Evolutionary conservation across 1,284 basidiomycete species (phyloP).

Genomic region (Cutaneotrichosporon sp.): DNA sequence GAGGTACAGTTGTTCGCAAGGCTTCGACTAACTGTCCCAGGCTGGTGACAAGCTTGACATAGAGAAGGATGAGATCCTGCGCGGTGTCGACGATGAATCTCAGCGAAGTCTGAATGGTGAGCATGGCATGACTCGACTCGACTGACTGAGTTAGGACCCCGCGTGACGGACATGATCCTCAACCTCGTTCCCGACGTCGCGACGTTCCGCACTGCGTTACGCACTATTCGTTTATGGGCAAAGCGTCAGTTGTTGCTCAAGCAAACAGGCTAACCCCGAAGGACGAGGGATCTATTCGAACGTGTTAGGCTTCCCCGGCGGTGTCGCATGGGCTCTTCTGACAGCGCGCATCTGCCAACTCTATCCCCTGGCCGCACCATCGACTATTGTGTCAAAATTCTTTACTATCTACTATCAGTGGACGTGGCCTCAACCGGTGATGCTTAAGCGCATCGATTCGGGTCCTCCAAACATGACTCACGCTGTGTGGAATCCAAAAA

Average conservation of each 20-base stretch:
- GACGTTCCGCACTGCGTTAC: slow-evolving; percentile 87
- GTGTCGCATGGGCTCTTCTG: slow-evolving; percentile 97
- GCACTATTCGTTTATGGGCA: slow-evolving; percentile 98
- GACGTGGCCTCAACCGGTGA: slow-evolving; percentile 96
- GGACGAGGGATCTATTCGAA: slow-evolving; percentile 96
- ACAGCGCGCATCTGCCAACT: slow-evolving; percentile 98
- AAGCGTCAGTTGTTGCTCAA: slow-evolving; percentile 59
- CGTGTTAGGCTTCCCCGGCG: slow-evolving; percentile 94
- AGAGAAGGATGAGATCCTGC: slow-evolving; percentile 83
- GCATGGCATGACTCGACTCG: neutral
- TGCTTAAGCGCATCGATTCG: slow-evolving; percentile 93
- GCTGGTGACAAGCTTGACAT: slow-evolving; percentile 86
- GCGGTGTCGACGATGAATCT: slow-evolving; percentile 90
- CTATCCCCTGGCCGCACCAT: slow-evolving; percentile 90
- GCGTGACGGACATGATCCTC: slow-evolving; percentile 94
- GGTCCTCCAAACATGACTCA: slow-evolving; percentile 74
- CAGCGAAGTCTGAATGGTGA: slow-evolving; percentile 88
- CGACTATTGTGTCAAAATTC: slow-evolving; percentile 92
- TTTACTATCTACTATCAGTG: slow-evolving; percentile 97
- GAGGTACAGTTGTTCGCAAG: slow-evolving; percentile 21
- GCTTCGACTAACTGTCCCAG: slow-evolving; percentile 47
- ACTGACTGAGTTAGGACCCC: slow-evolving; percentile 60
- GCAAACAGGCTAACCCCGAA: slow-evolving; percentile 37
- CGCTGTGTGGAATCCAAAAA: slow-evolving; percentile 96
- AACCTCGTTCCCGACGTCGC: slow-evolving; percentile 90